These are phyloP conservation scores for Apiotrichum brassicae DNA, from an alignment of 1,284 basidiomycete species.

Conservation along the genomic window DNA sequence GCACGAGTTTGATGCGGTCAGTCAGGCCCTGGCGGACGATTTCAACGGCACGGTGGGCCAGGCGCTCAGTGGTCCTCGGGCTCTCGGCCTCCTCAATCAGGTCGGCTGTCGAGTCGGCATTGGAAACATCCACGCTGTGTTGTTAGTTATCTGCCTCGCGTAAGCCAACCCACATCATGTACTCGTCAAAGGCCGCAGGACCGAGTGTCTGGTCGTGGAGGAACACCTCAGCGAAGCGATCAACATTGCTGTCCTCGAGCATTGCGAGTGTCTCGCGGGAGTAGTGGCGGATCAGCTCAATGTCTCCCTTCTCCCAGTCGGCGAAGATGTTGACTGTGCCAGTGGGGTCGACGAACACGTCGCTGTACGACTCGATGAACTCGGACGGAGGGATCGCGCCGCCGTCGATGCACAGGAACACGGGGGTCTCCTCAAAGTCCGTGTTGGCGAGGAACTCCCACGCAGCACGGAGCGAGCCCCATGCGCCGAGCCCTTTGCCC, in stretches of 20 bases:
- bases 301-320: constrained; percentile 57
- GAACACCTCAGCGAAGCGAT: constrained; percentile 46
- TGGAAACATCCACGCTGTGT: constrained; percentile 58
- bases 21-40: constrained; percentile 63
- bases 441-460: constrained; percentile 55
- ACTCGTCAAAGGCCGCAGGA: constrained; percentile 63
- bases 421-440: constrained; percentile 58
- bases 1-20: constrained; percentile 58
- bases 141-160: constrained; percentile 2
- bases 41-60: constrained; percentile 55
- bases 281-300: constrained; percentile 59
- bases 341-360: constrained; percentile 70
- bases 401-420: constrained; percentile 54
- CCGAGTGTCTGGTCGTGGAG: constrained; percentile 41
- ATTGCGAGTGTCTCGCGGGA: constrained; percentile 60
- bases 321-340: constrained; percentile 76
- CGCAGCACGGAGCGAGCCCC: constrained; percentile 40
- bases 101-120: not conserved
- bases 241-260: constrained; percentile 51
- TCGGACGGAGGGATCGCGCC: constrained; percentile 40
- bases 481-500: constrained; percentile 50
- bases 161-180: constrained; percentile 60
- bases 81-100: constrained; percentile 48
- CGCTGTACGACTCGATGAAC: constrained; percentile 35
- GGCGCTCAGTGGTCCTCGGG: constrained; percentile 56